A percentile compares a stretch with the other conserved stretches of the same genome.
These are phyloP conservation scores for Clathrus columnatus DNA, from an alignment of 768 basidiomycete genomes.

Conservation along the genomic window DNA sequence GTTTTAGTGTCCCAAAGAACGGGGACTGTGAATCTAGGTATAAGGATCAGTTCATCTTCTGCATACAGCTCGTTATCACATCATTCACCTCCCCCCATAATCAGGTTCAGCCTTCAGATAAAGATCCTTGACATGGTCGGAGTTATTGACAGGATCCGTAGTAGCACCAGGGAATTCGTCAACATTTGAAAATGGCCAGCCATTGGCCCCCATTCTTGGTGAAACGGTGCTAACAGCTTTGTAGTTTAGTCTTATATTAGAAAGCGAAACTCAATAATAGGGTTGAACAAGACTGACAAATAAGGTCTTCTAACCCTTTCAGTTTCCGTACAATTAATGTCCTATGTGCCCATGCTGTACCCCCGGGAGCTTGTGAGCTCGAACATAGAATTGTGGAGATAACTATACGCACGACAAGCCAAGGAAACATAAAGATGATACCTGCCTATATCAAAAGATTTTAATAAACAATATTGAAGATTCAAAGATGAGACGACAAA, in stretches of 20 bases:
- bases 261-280: no score
- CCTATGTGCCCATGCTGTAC: constrained; percentile 84
- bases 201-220: constrained; percentile 72
- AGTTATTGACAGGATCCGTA: constrained; percentile 62
- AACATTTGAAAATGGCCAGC: constrained; percentile 79
- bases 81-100: constrained; percentile 58
- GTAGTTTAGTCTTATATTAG: background rate
- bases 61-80: background rate
- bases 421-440: constrained; percentile 89
- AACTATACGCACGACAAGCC: constrained; percentile 61
- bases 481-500: background rate
- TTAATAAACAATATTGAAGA: background rate
- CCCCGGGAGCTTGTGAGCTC: constrained; percentile 1
- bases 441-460: constrained; percentile 42
- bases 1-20: constrained; percentile 89
- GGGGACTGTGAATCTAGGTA: constrained; percentile 69
- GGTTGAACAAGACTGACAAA: constrained; percentile 48
- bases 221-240: constrained; percentile 75
- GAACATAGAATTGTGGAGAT: background rate
- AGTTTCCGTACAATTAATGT: constrained; percentile 82
- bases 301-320: constrained; percentile 81
- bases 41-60: background rate
- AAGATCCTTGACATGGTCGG: constrained; percentile 71
- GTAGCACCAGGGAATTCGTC: constrained; percentile 66
- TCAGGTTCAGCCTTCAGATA: constrained; percentile 69